Conservation (phyloP, 192 early-diverging fungal species). For the Mortierella alpina region DNA sequence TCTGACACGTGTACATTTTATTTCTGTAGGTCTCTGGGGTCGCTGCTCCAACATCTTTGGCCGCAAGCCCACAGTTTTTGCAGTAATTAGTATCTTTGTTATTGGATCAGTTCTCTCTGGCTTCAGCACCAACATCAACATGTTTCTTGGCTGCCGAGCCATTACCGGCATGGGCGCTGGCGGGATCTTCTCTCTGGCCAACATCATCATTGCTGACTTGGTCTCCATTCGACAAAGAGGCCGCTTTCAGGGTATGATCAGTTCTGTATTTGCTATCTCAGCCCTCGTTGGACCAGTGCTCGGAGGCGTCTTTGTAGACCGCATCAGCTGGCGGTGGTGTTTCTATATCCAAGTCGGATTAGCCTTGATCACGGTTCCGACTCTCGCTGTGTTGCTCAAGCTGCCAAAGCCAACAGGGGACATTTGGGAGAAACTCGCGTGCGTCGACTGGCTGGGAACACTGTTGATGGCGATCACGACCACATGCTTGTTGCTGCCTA, state of each 20-base stretch:
- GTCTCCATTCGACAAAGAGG: constrained; percentile 84
- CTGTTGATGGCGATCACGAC: constrained; percentile 59
- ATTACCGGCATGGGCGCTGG: constrained; percentile 60
- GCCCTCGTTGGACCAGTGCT: constrained; percentile 83
- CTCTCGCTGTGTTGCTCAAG: constrained; percentile 69
- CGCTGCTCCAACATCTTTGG: constrained; percentile 57
- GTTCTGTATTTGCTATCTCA: constrained; percentile 79
- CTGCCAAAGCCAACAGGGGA: constrained; percentile 67
- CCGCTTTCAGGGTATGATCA: constrained; percentile 82
- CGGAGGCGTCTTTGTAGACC: constrained; percentile 85
- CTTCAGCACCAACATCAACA: constrained; percentile 33
- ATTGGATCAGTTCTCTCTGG: constrained; percentile 50
- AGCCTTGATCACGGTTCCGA: constrained; percentile 70
- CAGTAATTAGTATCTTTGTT: constrained; percentile 36
- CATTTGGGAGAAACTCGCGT: constrained; percentile 66
- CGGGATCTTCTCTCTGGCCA: constrained; percentile 77
- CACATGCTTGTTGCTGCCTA: constrained; percentile 73
- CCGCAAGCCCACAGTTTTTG: constrained; percentile 46
- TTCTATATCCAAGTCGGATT: constrained; percentile 74
- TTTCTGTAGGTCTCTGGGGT: constrained; percentile 48
- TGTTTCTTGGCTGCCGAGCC: constrained; percentile 49
- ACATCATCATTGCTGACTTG: constrained; percentile 87
- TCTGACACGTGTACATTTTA: background rate
- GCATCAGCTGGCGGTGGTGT: constrained; percentile 70
- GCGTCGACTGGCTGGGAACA: constrained; percentile 77